A percentile compares a stretch with the other conserved stretches of the same genome.
Evolutionary conservation across 306 rosid genomes (phyloP).

Genomic region (Lathyrus oleraceus): DNA sequence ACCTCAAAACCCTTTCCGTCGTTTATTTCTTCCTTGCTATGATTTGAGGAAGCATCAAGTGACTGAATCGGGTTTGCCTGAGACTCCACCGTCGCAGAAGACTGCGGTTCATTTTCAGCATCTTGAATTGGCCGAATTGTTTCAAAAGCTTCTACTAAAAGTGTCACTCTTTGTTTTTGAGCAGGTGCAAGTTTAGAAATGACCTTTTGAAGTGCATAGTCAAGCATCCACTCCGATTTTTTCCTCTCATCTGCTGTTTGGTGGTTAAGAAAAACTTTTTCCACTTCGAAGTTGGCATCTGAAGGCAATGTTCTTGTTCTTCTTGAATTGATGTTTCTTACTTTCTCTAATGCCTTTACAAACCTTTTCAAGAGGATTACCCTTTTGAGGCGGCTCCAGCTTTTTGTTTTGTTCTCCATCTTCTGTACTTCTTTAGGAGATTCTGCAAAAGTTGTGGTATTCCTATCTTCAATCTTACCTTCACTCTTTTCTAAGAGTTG

Average conservation of each 20-base stretch:
- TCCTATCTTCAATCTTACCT: slow-evolving; percentile 35
- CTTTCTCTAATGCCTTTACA: slow-evolving; percentile 90
- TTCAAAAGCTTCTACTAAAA: slow-evolving; percentile 83
- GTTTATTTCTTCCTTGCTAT: slow-evolving; percentile 32
- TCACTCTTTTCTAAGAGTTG: slow-evolving; percentile 35
- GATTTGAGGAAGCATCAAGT: slow-evolving; percentile 30
- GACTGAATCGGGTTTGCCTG: slow-evolving; percentile 40
- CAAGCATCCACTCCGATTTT: slow-evolving; percentile 86
- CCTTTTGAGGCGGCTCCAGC: slow-evolving; percentile 83
- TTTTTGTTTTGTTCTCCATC: slow-evolving; percentile 50
- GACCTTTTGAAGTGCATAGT: slow-evolving; percentile 81
- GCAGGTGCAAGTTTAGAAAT: slow-evolving; percentile 70
- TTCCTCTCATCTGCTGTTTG: slow-evolving; percentile 53
- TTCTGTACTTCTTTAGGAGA: slow-evolving; percentile 38
- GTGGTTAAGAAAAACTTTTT: slow-evolving; percentile 57
- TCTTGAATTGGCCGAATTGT: slow-evolving; percentile 62
- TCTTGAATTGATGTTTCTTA: slow-evolving; percentile 46
- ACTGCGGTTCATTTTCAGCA: slow-evolving; percentile 34
- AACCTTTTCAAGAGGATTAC: slow-evolving; percentile 71
- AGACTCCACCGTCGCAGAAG: slow-evolving; percentile 36
- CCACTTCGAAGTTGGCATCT: slow-evolving; percentile 53
- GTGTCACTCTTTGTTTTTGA: slow-evolving; percentile 73
- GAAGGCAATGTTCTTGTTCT: slow-evolving; percentile 45
- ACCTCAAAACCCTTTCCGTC: slow-evolving; percentile 26
- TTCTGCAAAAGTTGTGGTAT: slow-evolving; percentile 24